These are phyloP conservation scores for Moesziomyces sp. DNA, from an alignment of 1,284 basidiomycete genomes.

Conservation along the genomic window DNA sequence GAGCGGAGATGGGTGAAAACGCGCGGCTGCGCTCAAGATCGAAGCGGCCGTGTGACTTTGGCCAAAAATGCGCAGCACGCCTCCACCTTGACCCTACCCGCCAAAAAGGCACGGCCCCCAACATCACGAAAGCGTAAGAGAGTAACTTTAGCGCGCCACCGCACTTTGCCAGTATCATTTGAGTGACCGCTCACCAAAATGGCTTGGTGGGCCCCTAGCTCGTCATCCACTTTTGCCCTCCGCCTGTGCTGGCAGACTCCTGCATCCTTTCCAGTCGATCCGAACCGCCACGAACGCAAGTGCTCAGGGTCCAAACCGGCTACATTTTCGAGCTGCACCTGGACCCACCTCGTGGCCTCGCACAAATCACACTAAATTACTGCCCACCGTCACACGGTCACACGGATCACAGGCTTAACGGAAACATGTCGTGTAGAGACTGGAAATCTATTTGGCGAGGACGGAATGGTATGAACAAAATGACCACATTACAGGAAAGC, in stretches of 20 bases:
- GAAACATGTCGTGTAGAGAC: not conserved
- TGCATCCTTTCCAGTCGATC: no score
- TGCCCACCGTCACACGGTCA: no score
- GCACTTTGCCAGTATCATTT: not conserved
- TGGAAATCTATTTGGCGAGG: constrained; percentile 6
- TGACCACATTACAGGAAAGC: constrained; percentile 2
- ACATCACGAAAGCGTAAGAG: not conserved
- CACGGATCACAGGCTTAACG: not conserved
- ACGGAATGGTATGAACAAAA: constrained; percentile 6
- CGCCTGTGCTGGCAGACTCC: no score
- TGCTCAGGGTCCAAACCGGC: no score
- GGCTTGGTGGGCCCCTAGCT: no score
- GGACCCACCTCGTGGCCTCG: no score
- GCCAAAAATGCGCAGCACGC: not conserved
- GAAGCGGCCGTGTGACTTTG: not conserved
- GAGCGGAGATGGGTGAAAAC: not conserved
- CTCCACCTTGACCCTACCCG: not conserved
- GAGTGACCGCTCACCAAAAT: not conserved
- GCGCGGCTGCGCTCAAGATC: not conserved
- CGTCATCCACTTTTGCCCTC: no score
- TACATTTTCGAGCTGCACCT: no score
- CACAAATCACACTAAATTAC: no score
- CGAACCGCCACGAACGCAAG: no score
- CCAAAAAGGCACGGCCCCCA: not conserved
- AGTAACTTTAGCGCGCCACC: no score